Evolutionary conservation across 2,329 filamentous ascomycete species (phyloP).

Genomic region (Aureobasidium vineae): DNA sequence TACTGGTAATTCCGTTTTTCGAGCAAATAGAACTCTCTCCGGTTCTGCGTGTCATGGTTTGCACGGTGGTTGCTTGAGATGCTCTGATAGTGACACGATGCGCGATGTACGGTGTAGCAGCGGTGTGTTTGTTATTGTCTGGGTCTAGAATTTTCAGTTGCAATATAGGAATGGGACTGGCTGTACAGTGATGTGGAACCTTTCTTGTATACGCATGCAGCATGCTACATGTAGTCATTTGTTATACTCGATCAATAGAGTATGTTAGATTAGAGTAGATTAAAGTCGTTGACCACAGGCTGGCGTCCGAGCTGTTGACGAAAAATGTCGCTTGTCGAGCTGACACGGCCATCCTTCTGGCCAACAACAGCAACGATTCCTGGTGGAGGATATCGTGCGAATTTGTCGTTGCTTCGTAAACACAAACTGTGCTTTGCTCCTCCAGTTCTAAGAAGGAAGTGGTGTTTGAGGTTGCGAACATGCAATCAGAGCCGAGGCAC

Average conservation of each 20-base stretch:
- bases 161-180: background rate
- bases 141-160: background rate
- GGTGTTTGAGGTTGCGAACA: background rate
- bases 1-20: background rate
- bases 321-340: background rate
- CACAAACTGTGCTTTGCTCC: background rate
- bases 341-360: background rate
- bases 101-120: background rate
- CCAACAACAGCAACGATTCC: background rate
- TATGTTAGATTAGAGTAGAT: background rate
- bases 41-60: no score
- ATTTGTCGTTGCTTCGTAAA: background rate
- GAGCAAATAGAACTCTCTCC: background rate
- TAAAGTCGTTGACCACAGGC: background rate
- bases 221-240: background rate
- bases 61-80: background rate
- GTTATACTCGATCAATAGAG: background rate
- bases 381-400: background rate
- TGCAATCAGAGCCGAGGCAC: conserved; percentile 8
- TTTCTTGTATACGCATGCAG: background rate
- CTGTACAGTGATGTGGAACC: background rate
- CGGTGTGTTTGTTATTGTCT: background rate
- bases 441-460: background rate
- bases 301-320: background rate
- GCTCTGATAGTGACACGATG: background rate